These are phyloP conservation scores for Euryodendron excelsum DNA, from an alignment of 148 eudicot species.

Conservation along the genomic window DNA sequence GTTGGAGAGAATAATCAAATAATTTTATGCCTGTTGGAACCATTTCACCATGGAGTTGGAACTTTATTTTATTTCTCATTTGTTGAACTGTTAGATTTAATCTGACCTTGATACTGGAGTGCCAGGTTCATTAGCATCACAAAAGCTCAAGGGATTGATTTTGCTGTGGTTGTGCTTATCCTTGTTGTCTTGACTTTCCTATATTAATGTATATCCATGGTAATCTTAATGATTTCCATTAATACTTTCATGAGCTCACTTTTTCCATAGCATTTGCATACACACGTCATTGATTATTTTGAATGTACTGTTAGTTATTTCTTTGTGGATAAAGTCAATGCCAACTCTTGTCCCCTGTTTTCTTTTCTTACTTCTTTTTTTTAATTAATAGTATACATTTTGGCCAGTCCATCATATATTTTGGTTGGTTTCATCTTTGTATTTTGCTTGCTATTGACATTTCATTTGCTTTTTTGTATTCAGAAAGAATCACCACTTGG, in stretches of 20 bases:
- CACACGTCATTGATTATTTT: neutral
- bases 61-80: neutral
- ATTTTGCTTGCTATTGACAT: neutral
- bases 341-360: neutral
- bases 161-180: neutral
- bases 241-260: neutral
- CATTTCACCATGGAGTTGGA: neutral
- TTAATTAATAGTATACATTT: neutral
- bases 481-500: conserved; percentile 95
- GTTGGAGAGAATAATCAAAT: neutral
- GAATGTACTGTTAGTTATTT: neutral
- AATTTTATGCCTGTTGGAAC: neutral
- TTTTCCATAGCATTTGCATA: neutral
- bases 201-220: too few species aligned
- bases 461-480: conserved; percentile 24
- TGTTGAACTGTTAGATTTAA: neutral
- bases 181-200: neutral
- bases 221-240: too few species aligned
- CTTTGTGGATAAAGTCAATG: neutral
- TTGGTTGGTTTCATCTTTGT: neutral
- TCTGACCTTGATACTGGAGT: neutral
- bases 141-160: neutral
- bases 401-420: neutral
- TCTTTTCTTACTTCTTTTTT: too few species aligned
- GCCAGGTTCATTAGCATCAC: neutral